phyloP scores from a whole-genome alignment of 1,284 basidiomycete species.

The Coniophora puteana region DNA sequence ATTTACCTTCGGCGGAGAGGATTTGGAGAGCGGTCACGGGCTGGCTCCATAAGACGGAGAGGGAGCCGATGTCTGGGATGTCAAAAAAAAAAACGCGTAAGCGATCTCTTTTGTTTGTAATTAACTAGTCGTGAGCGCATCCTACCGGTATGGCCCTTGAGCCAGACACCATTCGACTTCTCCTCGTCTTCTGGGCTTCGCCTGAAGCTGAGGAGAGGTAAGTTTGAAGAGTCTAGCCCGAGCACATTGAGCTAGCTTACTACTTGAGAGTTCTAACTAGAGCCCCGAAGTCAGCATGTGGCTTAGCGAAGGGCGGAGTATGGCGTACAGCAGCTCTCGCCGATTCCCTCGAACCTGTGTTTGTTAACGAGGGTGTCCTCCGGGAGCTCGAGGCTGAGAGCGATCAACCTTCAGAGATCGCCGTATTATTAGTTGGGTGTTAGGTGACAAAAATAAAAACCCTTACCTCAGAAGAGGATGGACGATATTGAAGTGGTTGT shows the following conservation, averaged over 20 bases:
- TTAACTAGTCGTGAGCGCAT: neutral
- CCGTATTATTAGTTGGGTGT: neutral
- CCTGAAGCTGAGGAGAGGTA: slow-evolving; percentile 22
- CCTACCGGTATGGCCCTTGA: slow-evolving; percentile 54
- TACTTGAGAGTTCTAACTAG: slow-evolving; percentile 40
- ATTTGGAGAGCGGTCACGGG: slow-evolving; percentile 56
- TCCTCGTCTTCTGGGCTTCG: slow-evolving; percentile 44
- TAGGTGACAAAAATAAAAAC: neutral
- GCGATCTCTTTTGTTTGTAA: neutral
- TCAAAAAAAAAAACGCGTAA: neutral
- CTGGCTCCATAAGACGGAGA: slow-evolving; percentile 53
- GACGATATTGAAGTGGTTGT: slow-evolving; percentile 46
- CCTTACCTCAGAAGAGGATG: slow-evolving; percentile 41
- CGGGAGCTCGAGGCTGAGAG: slow-evolving; percentile 51
- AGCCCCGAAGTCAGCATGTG: slow-evolving; percentile 9
- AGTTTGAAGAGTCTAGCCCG: neutral
- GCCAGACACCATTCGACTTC: slow-evolving; percentile 48
- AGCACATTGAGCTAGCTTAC: slow-evolving; percentile 16
- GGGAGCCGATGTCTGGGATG: slow-evolving; percentile 44
- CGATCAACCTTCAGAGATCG: slow-evolving; percentile 35
- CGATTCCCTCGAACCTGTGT: slow-evolving; percentile 39
- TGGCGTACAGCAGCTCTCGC: slow-evolving; percentile 38
- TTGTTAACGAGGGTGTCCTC: slow-evolving; percentile 47
- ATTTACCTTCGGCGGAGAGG: slow-evolving; percentile 40
- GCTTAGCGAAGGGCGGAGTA: neutral